Evolutionary conservation across 2,329 filamentous ascomycete genomes (phyloP).

Genomic region (Nigrospora oryzae): DNA sequence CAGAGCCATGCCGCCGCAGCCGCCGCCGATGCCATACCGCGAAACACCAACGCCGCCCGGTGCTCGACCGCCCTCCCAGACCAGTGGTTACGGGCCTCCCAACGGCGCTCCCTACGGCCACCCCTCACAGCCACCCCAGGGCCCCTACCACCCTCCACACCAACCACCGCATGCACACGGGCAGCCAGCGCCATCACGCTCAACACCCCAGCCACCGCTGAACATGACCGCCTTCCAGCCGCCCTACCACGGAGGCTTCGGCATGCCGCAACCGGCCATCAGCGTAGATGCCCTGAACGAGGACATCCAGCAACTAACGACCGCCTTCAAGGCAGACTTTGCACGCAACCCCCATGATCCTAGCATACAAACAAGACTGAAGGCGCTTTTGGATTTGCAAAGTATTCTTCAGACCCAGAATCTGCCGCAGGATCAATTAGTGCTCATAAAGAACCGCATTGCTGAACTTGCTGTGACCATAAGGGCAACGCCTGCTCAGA

Average conservation of each 20-base stretch:
- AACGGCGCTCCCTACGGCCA: conserved; percentile 18
- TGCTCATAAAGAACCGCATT: conserved; percentile 79
- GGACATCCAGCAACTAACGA: conserved; percentile 75
- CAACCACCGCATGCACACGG: conserved; percentile 4
- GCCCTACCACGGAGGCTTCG: conserved; percentile 29
- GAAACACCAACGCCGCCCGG: conserved; percentile 68
- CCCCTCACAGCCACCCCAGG: conserved; percentile 9
- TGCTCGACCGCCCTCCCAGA: conserved; percentile 25
- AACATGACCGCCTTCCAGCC: conserved; percentile 31
- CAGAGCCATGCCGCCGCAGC: conserved; percentile 43
- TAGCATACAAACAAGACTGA: conserved; percentile 69
- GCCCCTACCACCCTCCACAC: background rate
- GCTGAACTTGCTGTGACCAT: conserved; percentile 63
- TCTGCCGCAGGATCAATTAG: conserved; percentile 72
- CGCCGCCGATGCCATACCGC: conserved; percentile 43
- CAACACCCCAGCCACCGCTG: conserved; percentile 28
- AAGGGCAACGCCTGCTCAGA: conserved; percentile 37
- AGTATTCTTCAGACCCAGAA: conserved; percentile 69
- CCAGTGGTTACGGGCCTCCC: conserved; percentile 17
- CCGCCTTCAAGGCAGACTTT: conserved; percentile 64
- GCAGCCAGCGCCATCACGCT: conserved; percentile 20
- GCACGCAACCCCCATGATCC: conserved; percentile 68
- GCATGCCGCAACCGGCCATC: conserved; percentile 35
- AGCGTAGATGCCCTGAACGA: conserved; percentile 69
- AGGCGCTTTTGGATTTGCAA: conserved; percentile 80